phyloP scores from a whole-genome alignment of 2,329 filamentous ascomycete species.

The Penicillium sp. region DNA sequence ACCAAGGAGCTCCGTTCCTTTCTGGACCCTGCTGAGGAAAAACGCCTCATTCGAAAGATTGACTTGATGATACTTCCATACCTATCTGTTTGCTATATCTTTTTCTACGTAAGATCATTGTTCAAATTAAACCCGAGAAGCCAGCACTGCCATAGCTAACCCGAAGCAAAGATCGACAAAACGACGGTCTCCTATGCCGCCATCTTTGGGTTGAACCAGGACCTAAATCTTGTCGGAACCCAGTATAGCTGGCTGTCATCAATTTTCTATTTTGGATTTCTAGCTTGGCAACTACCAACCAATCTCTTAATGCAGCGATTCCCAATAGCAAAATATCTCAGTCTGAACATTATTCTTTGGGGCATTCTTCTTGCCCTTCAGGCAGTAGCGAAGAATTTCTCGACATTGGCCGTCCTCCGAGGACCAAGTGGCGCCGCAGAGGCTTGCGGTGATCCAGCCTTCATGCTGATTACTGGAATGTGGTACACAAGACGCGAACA shows the following conservation, averaged over 20 bases:
- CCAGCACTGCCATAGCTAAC: neutral
- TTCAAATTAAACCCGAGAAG: neutral
- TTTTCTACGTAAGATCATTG: neutral
- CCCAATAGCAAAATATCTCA: slow-evolving; percentile 70
- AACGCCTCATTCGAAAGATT: neutral
- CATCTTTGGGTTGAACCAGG: neutral
- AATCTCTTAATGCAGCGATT: slow-evolving; percentile 68
- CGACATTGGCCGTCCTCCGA: slow-evolving; percentile 64
- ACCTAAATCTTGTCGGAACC: neutral
- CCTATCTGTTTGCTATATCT: neutral
- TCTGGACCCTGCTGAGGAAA: neutral
- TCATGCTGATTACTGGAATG: slow-evolving; percentile 70
- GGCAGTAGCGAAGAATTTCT: slow-evolving; percentile 66
- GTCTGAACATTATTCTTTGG: slow-evolving; percentile 69
- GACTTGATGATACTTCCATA: neutral
- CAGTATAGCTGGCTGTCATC: slow-evolving; percentile 74
- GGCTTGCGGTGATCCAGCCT: slow-evolving; percentile 70
- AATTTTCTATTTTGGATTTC: slow-evolving; percentile 73
- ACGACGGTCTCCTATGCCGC: neutral
- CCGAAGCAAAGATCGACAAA: neutral
- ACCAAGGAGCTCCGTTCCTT: neutral
- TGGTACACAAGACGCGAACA: slow-evolving; percentile 75
- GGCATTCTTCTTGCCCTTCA: slow-evolving; percentile 66
- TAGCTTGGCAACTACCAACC: slow-evolving; percentile 73
- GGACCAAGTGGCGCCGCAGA: slow-evolving; percentile 75